These are phyloP conservation scores for Mortierella sp. DNA, from an alignment of 371 early-diverging fungal genomes.

Conservation along the genomic window DNA sequence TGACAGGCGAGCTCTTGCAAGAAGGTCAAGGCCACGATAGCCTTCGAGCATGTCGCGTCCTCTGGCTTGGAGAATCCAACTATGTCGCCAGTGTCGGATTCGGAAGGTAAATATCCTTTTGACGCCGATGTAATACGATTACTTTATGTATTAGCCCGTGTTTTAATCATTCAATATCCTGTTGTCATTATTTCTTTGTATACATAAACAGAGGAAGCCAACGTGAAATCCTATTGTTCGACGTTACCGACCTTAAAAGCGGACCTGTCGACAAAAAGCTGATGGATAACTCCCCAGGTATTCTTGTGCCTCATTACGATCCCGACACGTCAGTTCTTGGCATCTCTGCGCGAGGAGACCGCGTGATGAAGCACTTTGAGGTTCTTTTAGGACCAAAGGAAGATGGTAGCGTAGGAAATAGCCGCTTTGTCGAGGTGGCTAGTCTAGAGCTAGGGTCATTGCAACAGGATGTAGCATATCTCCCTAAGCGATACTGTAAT, in stretches of 20 bases:
- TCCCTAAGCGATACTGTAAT: constrained; percentile 75
- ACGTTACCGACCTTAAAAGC: constrained; percentile 58
- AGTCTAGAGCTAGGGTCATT: constrained; percentile 69
- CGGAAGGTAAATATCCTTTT: constrained; percentile 62
- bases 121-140: too few species aligned
- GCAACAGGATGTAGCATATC: constrained; percentile 77
- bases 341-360: constrained; percentile 53
- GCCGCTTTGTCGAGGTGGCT: constrained; percentile 61
- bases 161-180: background rate
- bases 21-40: constrained; percentile 76
- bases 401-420: constrained; percentile 39
- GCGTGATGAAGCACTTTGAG: constrained; percentile 57
- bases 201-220: constrained; percentile 59
- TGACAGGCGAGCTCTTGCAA: constrained; percentile 66
- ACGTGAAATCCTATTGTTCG: constrained; percentile 76
- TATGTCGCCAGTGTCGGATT: constrained; percentile 80
- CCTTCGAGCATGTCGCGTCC: constrained; percentile 75
- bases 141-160: too few species aligned
- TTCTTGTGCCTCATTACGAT: constrained; percentile 79
- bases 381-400: constrained; percentile 58
- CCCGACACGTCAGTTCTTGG: constrained; percentile 62
- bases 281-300: constrained; percentile 82
- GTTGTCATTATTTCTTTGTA: background rate
- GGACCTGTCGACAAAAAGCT: constrained; percentile 57
- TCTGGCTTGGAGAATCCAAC: constrained; percentile 72